Base-by-base conservation (phyloP, 2,329 filamentous ascomycete species). In the Venturia aucupariae region DNA sequence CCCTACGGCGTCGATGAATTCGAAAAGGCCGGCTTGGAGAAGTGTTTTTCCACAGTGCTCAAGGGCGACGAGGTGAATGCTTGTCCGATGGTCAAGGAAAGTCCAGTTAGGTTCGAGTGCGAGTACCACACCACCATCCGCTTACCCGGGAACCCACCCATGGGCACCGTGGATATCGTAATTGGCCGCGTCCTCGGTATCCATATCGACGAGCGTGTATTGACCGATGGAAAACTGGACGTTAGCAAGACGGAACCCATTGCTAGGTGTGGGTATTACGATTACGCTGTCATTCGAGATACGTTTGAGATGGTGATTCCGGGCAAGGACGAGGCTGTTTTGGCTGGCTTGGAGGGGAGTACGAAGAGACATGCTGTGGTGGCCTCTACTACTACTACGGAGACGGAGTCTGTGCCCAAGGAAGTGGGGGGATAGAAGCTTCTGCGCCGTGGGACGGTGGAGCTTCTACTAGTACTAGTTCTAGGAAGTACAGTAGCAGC, bases 21-120 rank as follows among this genome's bases (percentile, higher is more conserved):
- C 66, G 74, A 74, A 46, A 72, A 70, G 7, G 81, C 79, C 0
- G 76, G 77, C 0, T 68, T 86, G 15, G 77, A 77, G 48, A 85
- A 84, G 71, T 75, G 78, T 22, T 72, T 73, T 3, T 77, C 77
- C 1, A 42, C 42, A 2, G 44, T 32, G 6, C 32, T 60, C 1
- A 55, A 62, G 24, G 48, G 62, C 8, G 64, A 71, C 74, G 1
- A 59, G 55, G 22, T 65, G 70, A 10, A 61, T 62, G 27, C 69
- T 3, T 75, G 82, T 2, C 77, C 81, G 0, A 82, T 86, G 80
- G 83, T 86, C 1, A 75, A 76, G 65, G 73, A 74, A 2, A 80
- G 76, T n/a, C 84, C 84, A 0, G 78, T 86, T 2, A 78, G 80
- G 61, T 86, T 86, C 67, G 84, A 86, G 71, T 86, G 83, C 70